phyloP scores from a whole-genome alignment of 371 early-diverging fungal genomes.

The Saksenaea vasiformis region DNA sequence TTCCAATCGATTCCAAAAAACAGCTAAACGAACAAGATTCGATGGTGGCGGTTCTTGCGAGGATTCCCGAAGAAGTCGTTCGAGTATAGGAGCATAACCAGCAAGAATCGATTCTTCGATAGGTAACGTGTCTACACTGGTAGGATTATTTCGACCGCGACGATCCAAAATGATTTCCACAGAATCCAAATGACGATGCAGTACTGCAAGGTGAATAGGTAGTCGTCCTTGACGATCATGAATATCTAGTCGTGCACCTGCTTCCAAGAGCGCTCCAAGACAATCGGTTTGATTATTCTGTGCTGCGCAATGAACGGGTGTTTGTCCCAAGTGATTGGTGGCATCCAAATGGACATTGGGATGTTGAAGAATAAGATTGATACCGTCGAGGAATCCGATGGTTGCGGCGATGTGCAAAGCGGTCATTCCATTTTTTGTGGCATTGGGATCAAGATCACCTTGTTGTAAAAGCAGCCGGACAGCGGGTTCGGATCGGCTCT shows the following conservation, averaged over 20 bases:
- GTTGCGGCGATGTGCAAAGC: constrained; percentile 43
- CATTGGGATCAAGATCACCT: constrained; percentile 32
- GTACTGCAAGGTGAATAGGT: constrained; percentile 33
- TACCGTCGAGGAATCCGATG: constrained; percentile 30
- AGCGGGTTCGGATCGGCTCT: constrained; percentile 28
- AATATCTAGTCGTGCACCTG: constrained; percentile 34
- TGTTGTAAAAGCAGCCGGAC: constrained; percentile 21
- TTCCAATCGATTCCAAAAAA: constrained; percentile 38
- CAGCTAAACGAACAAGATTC: constrained; percentile 15
- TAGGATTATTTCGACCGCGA: constrained; percentile 8
- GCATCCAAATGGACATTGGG: constrained; percentile 31
- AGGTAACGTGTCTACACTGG: neutral
- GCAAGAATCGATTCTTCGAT: constrained; percentile 33
- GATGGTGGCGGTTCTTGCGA: neutral
- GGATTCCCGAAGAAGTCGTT: constrained; percentile 19
- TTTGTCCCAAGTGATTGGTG: constrained; percentile 22
- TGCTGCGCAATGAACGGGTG: constrained; percentile 38
- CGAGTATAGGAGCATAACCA: constrained; percentile 24
- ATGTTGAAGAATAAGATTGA: constrained; percentile 28
- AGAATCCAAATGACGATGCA: constrained; percentile 26
- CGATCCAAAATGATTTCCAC: constrained; percentile 16
- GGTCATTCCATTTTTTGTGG: constrained; percentile 31
- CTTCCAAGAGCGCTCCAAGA: constrained; percentile 20
- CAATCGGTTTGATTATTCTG: constrained; percentile 29
- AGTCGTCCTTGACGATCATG: constrained; percentile 20